Percentiles rank a stretch among this genome's conserved stretches.
Evolutionary conservation across 306 rosid species (phyloP).

Genomic region (Cicer yamashitae): DNA sequence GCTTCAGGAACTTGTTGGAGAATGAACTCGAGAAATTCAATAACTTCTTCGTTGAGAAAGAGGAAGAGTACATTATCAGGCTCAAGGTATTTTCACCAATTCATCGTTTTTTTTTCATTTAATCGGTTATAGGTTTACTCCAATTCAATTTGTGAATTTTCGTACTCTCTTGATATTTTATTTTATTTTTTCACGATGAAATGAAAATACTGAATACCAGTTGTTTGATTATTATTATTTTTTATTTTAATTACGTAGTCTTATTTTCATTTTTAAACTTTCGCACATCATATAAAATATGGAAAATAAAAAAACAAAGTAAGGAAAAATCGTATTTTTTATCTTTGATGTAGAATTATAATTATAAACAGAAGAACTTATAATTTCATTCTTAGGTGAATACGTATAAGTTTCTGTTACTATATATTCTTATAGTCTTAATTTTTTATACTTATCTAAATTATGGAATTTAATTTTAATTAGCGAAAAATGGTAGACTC

Average conservation of each 20-base stretch:
- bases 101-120: background rate
- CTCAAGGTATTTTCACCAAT: conserved; percentile 66
- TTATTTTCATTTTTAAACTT: background rate
- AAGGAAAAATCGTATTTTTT: too few relatives aligned
- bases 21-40: conserved; percentile 95
- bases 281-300: background rate
- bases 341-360: too few relatives aligned
- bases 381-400: background rate
- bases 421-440: too few relatives aligned
- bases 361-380: background rate
- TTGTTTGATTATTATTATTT: background rate
- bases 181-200: background rate
- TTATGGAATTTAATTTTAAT: conserved; percentile 1
- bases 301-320: background rate
- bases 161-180: background rate
- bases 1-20: conserved; percentile 69
- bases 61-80: conserved; percentile 91
- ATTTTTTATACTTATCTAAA: background rate
- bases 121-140: background rate
- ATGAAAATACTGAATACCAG: background rate
- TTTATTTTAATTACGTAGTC: background rate
- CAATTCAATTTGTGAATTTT: conserved; percentile 15
- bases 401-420: background rate
- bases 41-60: conserved; percentile 88
- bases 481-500: background rate